Evolutionary conservation across 1,139 yeast species (phyloP).

Genomic region (Sugiyamaella japonica): DNA sequence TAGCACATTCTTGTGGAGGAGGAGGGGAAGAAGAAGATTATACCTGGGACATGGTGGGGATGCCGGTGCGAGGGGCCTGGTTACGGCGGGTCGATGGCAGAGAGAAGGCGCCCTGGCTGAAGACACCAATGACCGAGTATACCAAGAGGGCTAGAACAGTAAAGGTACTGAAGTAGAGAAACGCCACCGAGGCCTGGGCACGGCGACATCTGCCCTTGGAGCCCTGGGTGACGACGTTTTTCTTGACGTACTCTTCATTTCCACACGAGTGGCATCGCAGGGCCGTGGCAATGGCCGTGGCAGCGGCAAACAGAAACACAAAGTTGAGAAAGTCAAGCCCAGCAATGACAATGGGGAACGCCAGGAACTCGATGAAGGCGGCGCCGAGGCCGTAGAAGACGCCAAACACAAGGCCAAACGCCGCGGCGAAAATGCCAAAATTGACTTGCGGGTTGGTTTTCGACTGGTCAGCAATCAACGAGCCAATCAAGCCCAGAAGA

Average conservation of each 20-base stretch:
- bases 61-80: slow-evolving; percentile 70
- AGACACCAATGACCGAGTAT: slow-evolving; percentile 58
- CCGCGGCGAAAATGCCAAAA: slow-evolving; percentile 81
- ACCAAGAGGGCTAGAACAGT: slow-evolving; percentile 68
- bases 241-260: slow-evolving; percentile 61
- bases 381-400: slow-evolving; percentile 79
- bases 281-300: slow-evolving; percentile 89
- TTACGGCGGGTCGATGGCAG: slow-evolving; percentile 46
- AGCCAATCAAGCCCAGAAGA: slow-evolving; percentile 81
- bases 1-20: background rate
- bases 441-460: slow-evolving; percentile 75
- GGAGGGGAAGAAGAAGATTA: no score
- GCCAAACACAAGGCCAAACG: slow-evolving; percentile 80
- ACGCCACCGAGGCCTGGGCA: slow-evolving; percentile 89
- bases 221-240: slow-evolving; percentile 74
- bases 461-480: slow-evolving; percentile 67
- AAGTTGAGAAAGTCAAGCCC: slow-evolving; percentile 80
- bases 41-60: slow-evolving; percentile 86
- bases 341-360: slow-evolving; percentile 81
- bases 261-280: slow-evolving; percentile 83
- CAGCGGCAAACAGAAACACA: slow-evolving; percentile 92
- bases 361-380: slow-evolving; percentile 72
- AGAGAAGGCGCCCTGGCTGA: slow-evolving; percentile 77
- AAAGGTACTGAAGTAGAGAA: slow-evolving; percentile 83
- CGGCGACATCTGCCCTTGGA: slow-evolving; percentile 83